Percentiles rank a stretch among this genome's conserved stretches.
phyloP scores from a whole-genome alignment of 441 rosid genomes.

The Mallotus japonicus region DNA sequence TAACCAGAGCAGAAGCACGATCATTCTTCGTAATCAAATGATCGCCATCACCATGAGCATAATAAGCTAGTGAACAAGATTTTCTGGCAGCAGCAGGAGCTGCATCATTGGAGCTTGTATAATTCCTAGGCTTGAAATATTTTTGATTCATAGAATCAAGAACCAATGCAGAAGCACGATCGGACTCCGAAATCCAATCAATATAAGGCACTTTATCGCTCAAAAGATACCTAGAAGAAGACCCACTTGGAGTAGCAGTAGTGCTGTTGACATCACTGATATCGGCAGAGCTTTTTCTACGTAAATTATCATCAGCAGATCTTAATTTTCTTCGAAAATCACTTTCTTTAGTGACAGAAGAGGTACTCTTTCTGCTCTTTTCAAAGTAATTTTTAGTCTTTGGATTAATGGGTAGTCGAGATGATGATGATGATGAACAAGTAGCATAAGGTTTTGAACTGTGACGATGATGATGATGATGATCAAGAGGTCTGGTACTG shows the following conservation, averaged over 20 bases:
- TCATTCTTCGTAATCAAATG: neutral
- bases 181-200: slow-evolving; percentile 48
- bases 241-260: slow-evolving; percentile 8
- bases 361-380: slow-evolving; percentile 24
- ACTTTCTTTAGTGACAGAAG: slow-evolving; percentile 7
- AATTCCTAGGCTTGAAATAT: slow-evolving; percentile 9
- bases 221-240: slow-evolving; percentile 56
- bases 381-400: slow-evolving; percentile 25
- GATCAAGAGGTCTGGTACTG: slow-evolving; percentile 29
- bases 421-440: slow-evolving; percentile 57
- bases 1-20: neutral
- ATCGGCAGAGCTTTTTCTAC: slow-evolving; percentile 61
- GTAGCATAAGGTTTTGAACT: slow-evolving; percentile 35
- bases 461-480: slow-evolving; percentile 13
- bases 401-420: slow-evolving; percentile 53
- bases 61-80: slow-evolving; percentile 16
- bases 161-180: slow-evolving; percentile 13
- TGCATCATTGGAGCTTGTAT: neutral
- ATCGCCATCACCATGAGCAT: slow-evolving; percentile 2
- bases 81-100: slow-evolving; percentile 6
- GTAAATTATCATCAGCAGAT: slow-evolving; percentile 24
- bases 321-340: slow-evolving; percentile 4
- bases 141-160: slow-evolving; percentile 9
- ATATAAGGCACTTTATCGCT: slow-evolving; percentile 43
- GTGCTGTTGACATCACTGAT: slow-evolving; percentile 37